These are phyloP conservation scores for Cajanus cajan DNA, from an alignment of 306 rosid species.

Conservation along the genomic window DNA sequence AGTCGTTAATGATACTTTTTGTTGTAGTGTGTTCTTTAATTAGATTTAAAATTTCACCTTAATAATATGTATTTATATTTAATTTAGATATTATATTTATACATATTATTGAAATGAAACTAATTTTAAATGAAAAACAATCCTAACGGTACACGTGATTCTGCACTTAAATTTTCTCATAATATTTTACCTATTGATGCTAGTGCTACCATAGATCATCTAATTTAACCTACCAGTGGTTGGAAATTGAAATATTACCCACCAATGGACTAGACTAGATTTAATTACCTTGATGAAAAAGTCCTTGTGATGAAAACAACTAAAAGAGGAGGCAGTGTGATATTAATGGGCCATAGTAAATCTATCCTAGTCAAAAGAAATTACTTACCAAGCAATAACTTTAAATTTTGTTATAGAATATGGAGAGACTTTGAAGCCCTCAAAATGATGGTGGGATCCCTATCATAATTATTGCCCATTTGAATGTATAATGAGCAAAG, in stretches of 20 bases:
- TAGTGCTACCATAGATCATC: neutral
- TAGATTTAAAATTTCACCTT: too few species aligned
- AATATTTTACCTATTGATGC: neutral
- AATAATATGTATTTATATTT: too few species aligned
- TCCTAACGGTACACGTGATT: too few species aligned
- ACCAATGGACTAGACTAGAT: slow-evolving; percentile 3
- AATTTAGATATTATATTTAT: too few species aligned
- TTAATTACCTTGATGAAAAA: slow-evolving; percentile 32
- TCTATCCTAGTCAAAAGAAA: slow-evolving; percentile 59
- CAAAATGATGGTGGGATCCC: slow-evolving; percentile 51
- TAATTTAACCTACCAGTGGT: slow-evolving; percentile 39
- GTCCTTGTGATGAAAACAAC: slow-evolving; percentile 22
- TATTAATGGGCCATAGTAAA: slow-evolving; percentile 74
- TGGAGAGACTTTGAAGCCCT: slow-evolving; percentile 47
- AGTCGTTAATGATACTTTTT: too few species aligned
- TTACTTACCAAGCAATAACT: slow-evolving; percentile 46
- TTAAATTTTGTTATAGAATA: slow-evolving; percentile 47
- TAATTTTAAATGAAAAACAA: too few species aligned
- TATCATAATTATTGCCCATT: slow-evolving; percentile 35
- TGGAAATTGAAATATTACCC: slow-evolving; percentile 47
- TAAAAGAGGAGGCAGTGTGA: slow-evolving; percentile 64
- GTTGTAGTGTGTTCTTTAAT: too few species aligned
- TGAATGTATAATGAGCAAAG: slow-evolving; percentile 19
- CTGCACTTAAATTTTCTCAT: too few species aligned
- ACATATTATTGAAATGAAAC: too few species aligned